phyloP scores from a whole-genome alignment of 2,329 filamentous ascomycete genomes.

The Raffaelea arxii region DNA sequence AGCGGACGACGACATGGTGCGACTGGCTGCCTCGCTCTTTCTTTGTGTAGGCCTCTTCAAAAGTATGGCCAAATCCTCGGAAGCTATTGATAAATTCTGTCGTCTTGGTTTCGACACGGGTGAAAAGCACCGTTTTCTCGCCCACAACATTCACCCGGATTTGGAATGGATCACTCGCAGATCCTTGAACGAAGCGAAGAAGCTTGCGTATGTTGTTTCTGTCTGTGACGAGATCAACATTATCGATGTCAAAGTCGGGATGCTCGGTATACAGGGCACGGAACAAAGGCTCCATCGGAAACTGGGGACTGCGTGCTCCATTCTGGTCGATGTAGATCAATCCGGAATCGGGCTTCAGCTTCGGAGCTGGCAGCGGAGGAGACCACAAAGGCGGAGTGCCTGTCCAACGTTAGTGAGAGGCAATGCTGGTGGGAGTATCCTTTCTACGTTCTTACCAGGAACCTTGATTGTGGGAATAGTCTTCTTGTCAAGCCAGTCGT shows the following conservation, averaged over 20 bases:
- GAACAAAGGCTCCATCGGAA: conserved; percentile 36
- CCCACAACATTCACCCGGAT: conserved; percentile 30
- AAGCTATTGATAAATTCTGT: conserved; percentile 25
- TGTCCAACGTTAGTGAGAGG: too few relatives aligned
- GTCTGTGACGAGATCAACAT: conserved; percentile 33
- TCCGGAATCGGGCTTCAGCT: conserved; percentile 23
- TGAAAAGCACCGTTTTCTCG: conserved; percentile 27
- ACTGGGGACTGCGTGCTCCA: conserved; percentile 29
- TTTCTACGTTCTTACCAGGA: too few relatives aligned
- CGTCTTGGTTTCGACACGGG: conserved; percentile 20
- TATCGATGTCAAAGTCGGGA: conserved; percentile 27
- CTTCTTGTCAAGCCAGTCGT: too few relatives aligned
- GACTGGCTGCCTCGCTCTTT: conserved; percentile 27
- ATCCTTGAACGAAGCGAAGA: conserved; percentile 29
- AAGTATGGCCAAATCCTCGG: conserved; percentile 32
- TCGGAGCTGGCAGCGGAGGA: background rate
- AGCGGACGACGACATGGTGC: conserved; percentile 36
- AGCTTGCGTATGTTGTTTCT: conserved; percentile 39
- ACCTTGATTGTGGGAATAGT: too few relatives aligned
- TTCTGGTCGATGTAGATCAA: conserved; percentile 34
- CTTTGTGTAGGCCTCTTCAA: conserved; percentile 33
- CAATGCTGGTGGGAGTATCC: too few relatives aligned
- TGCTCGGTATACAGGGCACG: conserved; percentile 28
- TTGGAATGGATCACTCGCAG: conserved; percentile 24
- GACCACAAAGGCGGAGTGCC: conserved; percentile 1